Percentiles rank a stretch among this genome's conserved stretches.
Evolutionary conservation across 192 early-diverging fungal genomes (phyloP).

Genomic region (Coemansia sp.): DNA sequence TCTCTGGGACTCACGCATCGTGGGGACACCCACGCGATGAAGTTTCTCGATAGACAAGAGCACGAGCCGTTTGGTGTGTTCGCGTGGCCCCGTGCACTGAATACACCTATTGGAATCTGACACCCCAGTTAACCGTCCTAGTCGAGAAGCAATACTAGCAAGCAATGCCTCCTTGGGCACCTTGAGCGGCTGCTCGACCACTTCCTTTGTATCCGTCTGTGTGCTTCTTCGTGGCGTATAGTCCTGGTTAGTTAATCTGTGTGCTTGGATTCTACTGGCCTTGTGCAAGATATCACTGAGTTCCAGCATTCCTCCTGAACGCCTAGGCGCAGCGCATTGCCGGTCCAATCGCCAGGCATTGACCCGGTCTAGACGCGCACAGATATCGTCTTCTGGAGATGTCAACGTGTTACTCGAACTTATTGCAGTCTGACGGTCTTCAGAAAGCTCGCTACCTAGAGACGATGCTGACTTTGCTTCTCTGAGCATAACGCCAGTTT

Average conservation of each 20-base stretch:
- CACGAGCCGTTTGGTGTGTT: constrained; percentile 29
- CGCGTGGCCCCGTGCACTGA: constrained; percentile 16
- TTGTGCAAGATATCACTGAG: constrained; percentile 33
- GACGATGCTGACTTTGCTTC: constrained; percentile 1
- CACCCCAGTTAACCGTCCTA: constrained; percentile 3
- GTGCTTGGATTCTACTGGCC: constrained; percentile 19
- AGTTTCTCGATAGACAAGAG: constrained; percentile 22
- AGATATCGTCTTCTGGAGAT: constrained; percentile 15
- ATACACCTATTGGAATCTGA: neutral
- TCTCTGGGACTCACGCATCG: neutral
- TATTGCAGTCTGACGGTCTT: neutral
- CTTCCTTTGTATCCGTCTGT: no score
- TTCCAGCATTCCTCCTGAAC: constrained; percentile 7
- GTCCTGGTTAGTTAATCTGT: constrained; percentile 38
- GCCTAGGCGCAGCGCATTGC: constrained; percentile 22
- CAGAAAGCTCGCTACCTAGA: constrained; percentile 1
- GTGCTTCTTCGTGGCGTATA: no score
- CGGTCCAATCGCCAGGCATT: constrained; percentile 24
- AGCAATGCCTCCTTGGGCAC: no score
- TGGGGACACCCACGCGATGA: constrained; percentile 5
- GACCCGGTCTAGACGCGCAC: constrained; percentile 27
- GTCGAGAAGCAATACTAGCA: constrained; percentile 14
- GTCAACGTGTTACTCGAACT: constrained; percentile 3
- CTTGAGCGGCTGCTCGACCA: no score
- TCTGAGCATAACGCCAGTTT: neutral